Conservation (phyloP, 805 yeast genomes). For the Lipomyces mesembrius region DNA sequence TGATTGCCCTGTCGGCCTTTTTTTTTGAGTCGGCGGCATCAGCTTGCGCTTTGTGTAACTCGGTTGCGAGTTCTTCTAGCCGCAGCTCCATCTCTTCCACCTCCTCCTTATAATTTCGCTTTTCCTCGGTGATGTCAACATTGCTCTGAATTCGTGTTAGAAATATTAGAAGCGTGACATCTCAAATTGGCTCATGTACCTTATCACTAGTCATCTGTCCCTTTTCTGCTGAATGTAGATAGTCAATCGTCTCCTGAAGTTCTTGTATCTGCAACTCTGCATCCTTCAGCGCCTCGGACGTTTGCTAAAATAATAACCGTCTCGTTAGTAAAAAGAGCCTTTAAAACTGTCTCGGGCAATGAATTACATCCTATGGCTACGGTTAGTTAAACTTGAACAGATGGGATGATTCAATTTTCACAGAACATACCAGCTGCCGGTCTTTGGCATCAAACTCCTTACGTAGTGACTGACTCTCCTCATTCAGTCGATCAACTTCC, state of each 20-base stretch:
- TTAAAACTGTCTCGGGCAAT: background rate
- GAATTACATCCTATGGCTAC: background rate
- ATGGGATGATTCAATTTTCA: background rate
- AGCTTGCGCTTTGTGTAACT: background rate
- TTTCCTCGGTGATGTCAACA: background rate
- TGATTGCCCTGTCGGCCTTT: background rate
- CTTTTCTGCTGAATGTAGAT: conserved; percentile 8
- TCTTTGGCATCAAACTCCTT: conserved; percentile 17
- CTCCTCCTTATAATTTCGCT: background rate
- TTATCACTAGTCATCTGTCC: background rate
- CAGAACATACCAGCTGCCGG: conserved; percentile 9
- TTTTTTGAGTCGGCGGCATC: background rate
- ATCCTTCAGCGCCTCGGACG: conserved; percentile 9
- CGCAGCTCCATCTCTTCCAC: background rate
- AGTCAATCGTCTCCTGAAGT: conserved; percentile 24
- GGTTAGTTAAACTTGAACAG: background rate
- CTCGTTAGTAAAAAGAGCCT: background rate
- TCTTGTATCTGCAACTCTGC: conserved; percentile 24
- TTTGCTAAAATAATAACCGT: background rate
- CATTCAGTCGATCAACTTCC: conserved; percentile 19
- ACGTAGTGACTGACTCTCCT: conserved; percentile 17
- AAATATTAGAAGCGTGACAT: background rate
- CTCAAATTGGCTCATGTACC: background rate
- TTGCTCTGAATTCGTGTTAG: background rate
- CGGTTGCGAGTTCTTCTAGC: background rate